Evolutionary conservation across 148 eudicot species (phyloP).

Genomic region (Fagopyrum esculentum): DNA sequence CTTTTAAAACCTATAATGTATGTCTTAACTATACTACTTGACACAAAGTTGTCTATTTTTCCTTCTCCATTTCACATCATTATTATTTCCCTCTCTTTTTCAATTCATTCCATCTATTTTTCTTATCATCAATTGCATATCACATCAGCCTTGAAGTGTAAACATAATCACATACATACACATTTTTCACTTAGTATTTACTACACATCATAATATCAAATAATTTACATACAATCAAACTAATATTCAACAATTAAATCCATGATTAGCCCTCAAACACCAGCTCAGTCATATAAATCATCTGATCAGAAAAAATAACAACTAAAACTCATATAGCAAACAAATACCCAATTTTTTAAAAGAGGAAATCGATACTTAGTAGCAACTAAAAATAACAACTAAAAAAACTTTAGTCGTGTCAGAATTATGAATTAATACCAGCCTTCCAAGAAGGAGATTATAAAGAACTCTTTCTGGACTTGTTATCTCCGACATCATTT

Average conservation of each 20-base stretch:
- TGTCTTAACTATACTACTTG: too few relatives aligned
- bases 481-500: conserved; percentile 88
- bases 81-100: too few relatives aligned
- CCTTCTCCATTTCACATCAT: too few relatives aligned
- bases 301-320: not conserved
- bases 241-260: too few relatives aligned
- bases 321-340: not conserved
- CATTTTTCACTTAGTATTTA: not conserved
- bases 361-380: not conserved
- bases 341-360: not conserved
- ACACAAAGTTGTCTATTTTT: too few relatives aligned
- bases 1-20: too few relatives aligned
- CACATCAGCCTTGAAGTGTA: not conserved
- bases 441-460: conserved; percentile 84
- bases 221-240: not conserved
- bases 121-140: not conserved
- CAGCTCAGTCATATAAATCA: not conserved
- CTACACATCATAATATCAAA: not conserved
- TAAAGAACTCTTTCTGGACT: conserved; percentile 86
- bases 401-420: not conserved
- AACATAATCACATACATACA: not conserved
- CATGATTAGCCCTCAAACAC: not conserved
- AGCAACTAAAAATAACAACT: not conserved
- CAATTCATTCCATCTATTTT: too few relatives aligned
- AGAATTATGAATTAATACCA: conserved; percentile 43